Percentiles rank a stretch among this genome's conserved stretches.
phyloP scores from a whole-genome alignment of 768 basidiomycete genomes.

The Boletus reticuloceps region DNA sequence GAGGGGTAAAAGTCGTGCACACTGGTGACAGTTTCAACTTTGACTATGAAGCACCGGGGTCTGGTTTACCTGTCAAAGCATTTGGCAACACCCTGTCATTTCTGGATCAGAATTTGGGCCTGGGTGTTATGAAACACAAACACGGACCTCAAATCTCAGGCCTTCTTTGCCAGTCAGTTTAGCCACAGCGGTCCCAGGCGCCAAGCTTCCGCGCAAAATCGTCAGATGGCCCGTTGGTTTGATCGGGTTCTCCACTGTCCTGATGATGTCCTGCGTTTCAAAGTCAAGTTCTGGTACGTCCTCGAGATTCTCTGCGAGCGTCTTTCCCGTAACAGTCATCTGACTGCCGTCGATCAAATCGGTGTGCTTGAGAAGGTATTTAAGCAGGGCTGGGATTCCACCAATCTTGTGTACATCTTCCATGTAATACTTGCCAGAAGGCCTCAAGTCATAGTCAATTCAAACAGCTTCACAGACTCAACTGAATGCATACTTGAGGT shows the following conservation, averaged over 20 bases:
- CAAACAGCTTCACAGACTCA: not conserved
- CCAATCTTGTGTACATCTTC: constrained; percentile 86
- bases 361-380: constrained; percentile 77
- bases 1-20: constrained; percentile 71
- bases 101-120: not conserved
- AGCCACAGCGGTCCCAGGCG: constrained; percentile 84
- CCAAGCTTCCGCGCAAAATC: constrained; percentile 86
- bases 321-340: constrained; percentile 90
- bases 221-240: constrained; percentile 85
- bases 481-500: constrained; percentile 57
- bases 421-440: constrained; percentile 87
- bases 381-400: constrained; percentile 80
- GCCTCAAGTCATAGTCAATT: constrained; percentile 39
- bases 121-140: not conserved
- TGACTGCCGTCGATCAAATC: constrained; percentile 78
- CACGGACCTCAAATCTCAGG: constrained; percentile 66
- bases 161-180: constrained; percentile 96
- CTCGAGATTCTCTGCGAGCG: constrained; percentile 81
- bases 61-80: constrained; percentile 65
- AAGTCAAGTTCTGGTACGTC: constrained; percentile 74
- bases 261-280: constrained; percentile 73
- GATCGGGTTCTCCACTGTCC: constrained; percentile 71
- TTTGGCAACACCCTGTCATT: constrained; percentile 61
- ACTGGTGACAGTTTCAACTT: constrained; percentile 32
- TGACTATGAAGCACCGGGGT: not conserved